Percentiles rank a stretch among this genome's conserved stretches.
Conservation (phyloP, 371 early-diverging fungal genomes). For the Syncephalastrum monosporum region DNA sequence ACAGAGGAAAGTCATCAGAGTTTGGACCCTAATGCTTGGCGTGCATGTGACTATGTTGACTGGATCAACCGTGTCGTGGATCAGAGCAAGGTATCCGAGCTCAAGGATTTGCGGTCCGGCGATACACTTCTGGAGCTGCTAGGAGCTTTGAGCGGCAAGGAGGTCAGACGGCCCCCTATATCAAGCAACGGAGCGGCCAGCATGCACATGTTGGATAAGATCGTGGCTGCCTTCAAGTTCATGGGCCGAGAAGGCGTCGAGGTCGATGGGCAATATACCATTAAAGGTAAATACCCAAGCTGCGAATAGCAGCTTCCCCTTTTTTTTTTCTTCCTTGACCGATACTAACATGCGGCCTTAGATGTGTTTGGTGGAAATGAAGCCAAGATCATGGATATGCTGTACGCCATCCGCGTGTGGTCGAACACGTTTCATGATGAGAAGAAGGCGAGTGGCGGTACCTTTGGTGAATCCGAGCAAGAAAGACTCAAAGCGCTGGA, state of each 20-base stretch:
- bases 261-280: constrained; percentile 53
- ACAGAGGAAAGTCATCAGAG: constrained; percentile 4
- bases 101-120: constrained; percentile 49
- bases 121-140: constrained; percentile 49
- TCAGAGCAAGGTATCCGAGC: constrained; percentile 13
- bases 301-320: no score
- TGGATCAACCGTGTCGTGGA: constrained; percentile 56
- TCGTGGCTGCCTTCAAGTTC: constrained; percentile 62
- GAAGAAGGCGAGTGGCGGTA: constrained; percentile 33
- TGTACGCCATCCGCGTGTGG: constrained; percentile 41
- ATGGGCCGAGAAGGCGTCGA: constrained; percentile 59
- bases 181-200: constrained; percentile 10
- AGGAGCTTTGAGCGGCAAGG: constrained; percentile 48
- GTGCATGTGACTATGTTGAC: constrained; percentile 37
- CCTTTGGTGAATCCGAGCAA: constrained; percentile 29
- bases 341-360: constrained; percentile 1
- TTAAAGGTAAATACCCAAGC: constrained; percentile 39
- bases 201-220: constrained; percentile 49
- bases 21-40: constrained; percentile 12
- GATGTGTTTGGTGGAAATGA: constrained; percentile 55
- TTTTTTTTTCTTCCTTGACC: no score
- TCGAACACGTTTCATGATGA: constrained; percentile 16
- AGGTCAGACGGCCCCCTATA: constrained; percentile 31
- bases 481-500: constrained; percentile 23
- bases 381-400: constrained; percentile 46